Conservation (phyloP, 2,329 filamentous ascomycete genomes). For the Stachybotrys chlorohalonatus region DNA sequence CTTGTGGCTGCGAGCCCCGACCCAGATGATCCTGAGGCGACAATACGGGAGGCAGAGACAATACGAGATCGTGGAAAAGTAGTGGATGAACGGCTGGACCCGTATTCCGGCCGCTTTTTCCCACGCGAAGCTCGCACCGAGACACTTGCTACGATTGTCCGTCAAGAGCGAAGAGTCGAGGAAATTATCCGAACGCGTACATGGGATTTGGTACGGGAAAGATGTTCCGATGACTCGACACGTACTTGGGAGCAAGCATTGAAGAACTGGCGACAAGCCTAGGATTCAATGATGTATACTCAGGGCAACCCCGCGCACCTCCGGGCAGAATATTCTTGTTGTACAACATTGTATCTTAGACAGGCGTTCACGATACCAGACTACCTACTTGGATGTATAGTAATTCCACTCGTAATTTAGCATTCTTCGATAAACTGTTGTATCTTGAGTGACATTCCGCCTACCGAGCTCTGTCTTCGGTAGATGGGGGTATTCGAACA, state of each 20-base stretch:
- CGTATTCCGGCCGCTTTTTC: constrained; percentile 80
- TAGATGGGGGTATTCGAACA: too few species aligned
- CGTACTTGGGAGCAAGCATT: constrained; percentile 58
- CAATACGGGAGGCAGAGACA: constrained; percentile 61
- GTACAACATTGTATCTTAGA: background rate
- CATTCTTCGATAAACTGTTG: too few species aligned
- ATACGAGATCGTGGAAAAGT: constrained; percentile 61
- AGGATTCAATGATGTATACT: background rate
- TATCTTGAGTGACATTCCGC: too few species aligned
- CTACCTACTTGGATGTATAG: too few species aligned
- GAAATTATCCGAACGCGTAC: constrained; percentile 71
- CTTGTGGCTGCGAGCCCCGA: constrained; percentile 81
- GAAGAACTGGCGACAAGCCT: constrained; percentile 41
- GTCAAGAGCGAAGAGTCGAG: constrained; percentile 70
- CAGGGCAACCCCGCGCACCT: background rate
- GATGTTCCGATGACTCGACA: constrained; percentile 52
- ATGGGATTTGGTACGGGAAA: constrained; percentile 68
- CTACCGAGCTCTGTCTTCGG: too few species aligned
- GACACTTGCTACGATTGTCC: constrained; percentile 60
- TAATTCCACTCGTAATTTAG: too few species aligned
- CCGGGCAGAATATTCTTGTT: background rate
- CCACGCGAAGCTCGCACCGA: constrained; percentile 73
- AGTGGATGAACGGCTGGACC: constrained; percentile 83
- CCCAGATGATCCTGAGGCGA: constrained; percentile 72
- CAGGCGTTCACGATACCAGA: too few species aligned